phyloP scores from a whole-genome alignment of 495 filamentous ascomycete genomes.

The Lasiosphaeria ovina region DNA sequence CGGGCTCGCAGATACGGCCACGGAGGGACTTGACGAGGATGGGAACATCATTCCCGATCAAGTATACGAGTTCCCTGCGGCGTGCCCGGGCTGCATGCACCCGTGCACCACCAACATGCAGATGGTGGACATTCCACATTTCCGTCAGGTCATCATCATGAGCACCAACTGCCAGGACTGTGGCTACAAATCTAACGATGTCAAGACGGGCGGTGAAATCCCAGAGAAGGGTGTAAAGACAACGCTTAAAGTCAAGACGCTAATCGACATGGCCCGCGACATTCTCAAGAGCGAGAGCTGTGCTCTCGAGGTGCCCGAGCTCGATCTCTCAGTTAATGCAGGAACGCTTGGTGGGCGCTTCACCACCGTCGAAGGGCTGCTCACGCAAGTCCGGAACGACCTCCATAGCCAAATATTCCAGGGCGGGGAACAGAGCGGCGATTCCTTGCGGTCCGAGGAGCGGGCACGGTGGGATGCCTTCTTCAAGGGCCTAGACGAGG shows the following conservation, averaged over 20 bases:
- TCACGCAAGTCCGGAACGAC: conserved; percentile 91
- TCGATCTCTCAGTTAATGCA: conserved; percentile 77
- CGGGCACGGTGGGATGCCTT: conserved; percentile 75
- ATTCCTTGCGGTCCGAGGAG: conserved; percentile 64
- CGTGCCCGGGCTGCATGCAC: conserved; percentile 86
- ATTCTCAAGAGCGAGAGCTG: conserved; percentile 97
- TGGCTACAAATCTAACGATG: conserved; percentile 91
- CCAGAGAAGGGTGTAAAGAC: conserved; percentile 85
- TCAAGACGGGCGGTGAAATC: conserved; percentile 92
- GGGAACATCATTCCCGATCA: conserved; percentile 84
- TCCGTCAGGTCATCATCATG: conserved; percentile 93
- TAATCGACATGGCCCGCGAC: conserved; percentile 82
- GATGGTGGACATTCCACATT: conserved; percentile 93
- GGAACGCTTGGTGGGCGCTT: conserved; percentile 96
- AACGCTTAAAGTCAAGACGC: conserved; percentile 67
- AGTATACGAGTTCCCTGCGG: conserved; percentile 84
- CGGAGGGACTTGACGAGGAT: conserved; percentile 47
- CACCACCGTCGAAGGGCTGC: conserved; percentile 90
- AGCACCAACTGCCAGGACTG: conserved; percentile 84
- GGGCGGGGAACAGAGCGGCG: conserved; percentile 55
- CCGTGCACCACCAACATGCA: conserved; percentile 86
- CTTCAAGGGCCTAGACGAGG: conserved; percentile 69
- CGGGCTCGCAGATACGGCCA: conserved; percentile 54
- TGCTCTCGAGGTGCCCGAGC: conserved; percentile 76
- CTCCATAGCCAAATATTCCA: conserved; percentile 83